A percentile compares a stretch with the other conserved stretches of the same genome.
These are phyloP conservation scores for Ascomycota sp. DNA, from an alignment of 2,329 filamentous ascomycete genomes.

Conservation along the genomic window DNA sequence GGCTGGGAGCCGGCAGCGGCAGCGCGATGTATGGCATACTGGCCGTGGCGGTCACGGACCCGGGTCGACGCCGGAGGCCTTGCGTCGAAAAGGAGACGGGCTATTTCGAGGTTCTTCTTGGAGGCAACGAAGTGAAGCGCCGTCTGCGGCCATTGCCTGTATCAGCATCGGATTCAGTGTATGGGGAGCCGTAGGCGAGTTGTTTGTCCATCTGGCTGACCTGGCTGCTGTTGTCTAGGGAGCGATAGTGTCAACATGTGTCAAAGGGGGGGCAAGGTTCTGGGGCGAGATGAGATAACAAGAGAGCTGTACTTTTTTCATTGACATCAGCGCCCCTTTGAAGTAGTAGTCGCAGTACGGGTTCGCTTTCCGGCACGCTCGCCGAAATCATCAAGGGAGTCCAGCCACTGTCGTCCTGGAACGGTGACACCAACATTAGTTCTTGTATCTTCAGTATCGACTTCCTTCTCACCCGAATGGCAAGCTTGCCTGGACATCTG, in stretches of 20 bases:
- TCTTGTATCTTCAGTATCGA: too few relatives aligned
- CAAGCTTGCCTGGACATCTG: constrained; percentile 48
- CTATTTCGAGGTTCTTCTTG: constrained; percentile 70
- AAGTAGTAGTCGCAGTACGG: constrained; percentile 46
- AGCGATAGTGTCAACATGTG: not conserved
- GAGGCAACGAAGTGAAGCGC: constrained; percentile 82
- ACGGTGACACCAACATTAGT: not conserved
- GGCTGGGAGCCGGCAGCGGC: constrained; percentile 80
- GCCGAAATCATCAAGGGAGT: constrained; percentile 69
- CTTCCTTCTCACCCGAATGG: too few relatives aligned
- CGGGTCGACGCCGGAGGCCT: constrained; percentile 54
- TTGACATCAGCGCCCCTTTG: constrained; percentile 52
- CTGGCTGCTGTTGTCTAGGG: constrained; percentile 44
- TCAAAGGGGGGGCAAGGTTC: not conserved
- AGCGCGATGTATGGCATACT: constrained; percentile 77
- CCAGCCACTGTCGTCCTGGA: constrained; percentile 58
- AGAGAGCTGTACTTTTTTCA: constrained; percentile 35
- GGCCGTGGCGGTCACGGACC: constrained; percentile 69
- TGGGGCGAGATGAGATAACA: not conserved
- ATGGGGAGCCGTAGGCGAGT: not conserved
- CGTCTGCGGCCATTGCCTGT: constrained; percentile 30
- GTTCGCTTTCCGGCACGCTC: constrained; percentile 51
- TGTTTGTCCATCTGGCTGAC: constrained; percentile 11
- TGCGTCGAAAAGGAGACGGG: constrained; percentile 52
- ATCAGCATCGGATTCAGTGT: not conserved